phyloP scores from a whole-genome alignment of 345 rosid genomes.

The Streptanthus diversifolius region DNA sequence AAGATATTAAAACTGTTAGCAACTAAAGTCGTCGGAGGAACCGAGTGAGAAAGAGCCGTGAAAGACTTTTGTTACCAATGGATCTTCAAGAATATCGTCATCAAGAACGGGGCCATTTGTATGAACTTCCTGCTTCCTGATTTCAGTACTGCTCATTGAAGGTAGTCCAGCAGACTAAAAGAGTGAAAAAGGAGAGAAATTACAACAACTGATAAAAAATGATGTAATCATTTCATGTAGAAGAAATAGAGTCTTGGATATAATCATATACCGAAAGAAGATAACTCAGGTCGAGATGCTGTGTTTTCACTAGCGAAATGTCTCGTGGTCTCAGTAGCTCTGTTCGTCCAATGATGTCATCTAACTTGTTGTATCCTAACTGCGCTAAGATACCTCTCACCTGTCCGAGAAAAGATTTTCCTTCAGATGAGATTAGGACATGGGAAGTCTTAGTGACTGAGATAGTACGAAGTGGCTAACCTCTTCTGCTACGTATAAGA shows the following conservation, averaged over 20 bases:
- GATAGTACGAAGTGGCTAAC: constrained; percentile 36
- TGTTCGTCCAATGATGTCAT: constrained; percentile 84
- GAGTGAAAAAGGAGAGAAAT: not conserved
- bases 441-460: not conserved
- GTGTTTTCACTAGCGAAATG: constrained; percentile 92
- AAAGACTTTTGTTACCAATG: constrained; percentile 50
- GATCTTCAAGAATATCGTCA: constrained; percentile 72
- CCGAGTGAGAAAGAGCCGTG: not conserved
- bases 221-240: not conserved
- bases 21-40: not conserved
- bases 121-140: constrained; percentile 87
- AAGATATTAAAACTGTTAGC: constrained; percentile 1
- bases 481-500: constrained; percentile 98
- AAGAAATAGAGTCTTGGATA: not conserved
- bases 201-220: no score
- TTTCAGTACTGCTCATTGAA: constrained; percentile 83
- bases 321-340: constrained; percentile 75
- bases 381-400: constrained; percentile 94
- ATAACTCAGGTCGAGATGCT: constrained; percentile 88
- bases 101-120: constrained; percentile 84
- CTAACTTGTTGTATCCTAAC: constrained; percentile 81
- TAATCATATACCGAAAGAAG: constrained; percentile 52
- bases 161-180: constrained; percentile 77
- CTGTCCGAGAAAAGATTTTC: constrained; percentile 30
- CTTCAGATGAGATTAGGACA: constrained; percentile 10